Evolutionary conservation across 2,329 filamentous ascomycete genomes (phyloP).

Genomic region (Fusarium ambrosium): DNA sequence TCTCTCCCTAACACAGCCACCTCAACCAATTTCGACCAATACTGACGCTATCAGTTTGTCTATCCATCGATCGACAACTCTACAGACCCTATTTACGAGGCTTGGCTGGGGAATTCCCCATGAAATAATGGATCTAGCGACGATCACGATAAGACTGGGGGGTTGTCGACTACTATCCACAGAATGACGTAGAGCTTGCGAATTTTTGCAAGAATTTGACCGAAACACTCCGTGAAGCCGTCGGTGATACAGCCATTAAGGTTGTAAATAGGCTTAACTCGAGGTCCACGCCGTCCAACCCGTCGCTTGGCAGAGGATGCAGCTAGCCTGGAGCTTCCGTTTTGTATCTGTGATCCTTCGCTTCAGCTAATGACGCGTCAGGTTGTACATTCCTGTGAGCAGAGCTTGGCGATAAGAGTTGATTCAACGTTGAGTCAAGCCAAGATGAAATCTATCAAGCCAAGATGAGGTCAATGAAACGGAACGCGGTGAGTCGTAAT

Average conservation of each 20-base stretch:
- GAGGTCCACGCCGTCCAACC: background rate
- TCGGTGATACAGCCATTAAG: conserved; percentile 41
- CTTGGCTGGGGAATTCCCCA: conserved; percentile 2
- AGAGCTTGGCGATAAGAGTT: conserved; percentile 22
- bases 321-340: conserved; percentile 29
- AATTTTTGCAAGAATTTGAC: background rate
- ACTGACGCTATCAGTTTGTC: background rate
- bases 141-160: conserved; percentile 36
- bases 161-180: background rate
- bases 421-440: background rate
- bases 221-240: conserved; percentile 4
- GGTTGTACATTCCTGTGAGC: conserved; percentile 31
- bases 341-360: conserved; percentile 9
- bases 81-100: conserved; percentile 19
- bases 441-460: background rate
- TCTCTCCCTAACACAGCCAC: conserved; percentile 18
- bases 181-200: background rate
- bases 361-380: conserved; percentile 35
- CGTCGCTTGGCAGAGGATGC: conserved; percentile 10
- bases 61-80: conserved; percentile 20
- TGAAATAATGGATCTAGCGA: conserved; percentile 15
- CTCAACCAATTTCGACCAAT: conserved; percentile 8
- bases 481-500: conserved; percentile 2
- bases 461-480: conserved; percentile 5
- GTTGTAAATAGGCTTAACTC: conserved; percentile 41